phyloP scores from a whole-genome alignment of 495 filamentous ascomycete species.

The Hypoxylon lenormandii region DNA sequence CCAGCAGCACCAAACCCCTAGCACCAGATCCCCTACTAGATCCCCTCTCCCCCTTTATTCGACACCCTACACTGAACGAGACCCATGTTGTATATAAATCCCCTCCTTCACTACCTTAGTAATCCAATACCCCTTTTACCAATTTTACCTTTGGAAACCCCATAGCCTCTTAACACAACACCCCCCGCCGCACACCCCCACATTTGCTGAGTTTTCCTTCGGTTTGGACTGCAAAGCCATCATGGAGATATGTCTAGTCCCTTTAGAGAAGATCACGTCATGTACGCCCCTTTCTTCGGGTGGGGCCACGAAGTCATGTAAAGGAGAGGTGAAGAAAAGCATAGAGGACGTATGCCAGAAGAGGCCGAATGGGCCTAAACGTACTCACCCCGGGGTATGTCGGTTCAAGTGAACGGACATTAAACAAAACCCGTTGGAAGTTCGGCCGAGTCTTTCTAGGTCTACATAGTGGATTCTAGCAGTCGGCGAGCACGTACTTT shows the following conservation, averaged over 20 bases:
- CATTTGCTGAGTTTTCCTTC: conserved; percentile 54
- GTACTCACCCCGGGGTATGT: conserved; percentile 17
- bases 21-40: conserved; percentile 18
- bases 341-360: conserved; percentile 33
- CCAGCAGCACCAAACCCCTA: conserved; percentile 43
- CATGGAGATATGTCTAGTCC: conserved; percentile 50
- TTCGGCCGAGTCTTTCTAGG: not conserved
- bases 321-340: conserved; percentile 26
- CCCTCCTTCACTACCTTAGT: conserved; percentile 41
- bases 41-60: conserved; percentile 5
- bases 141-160: conserved; percentile 36
- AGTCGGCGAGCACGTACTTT: not conserved
- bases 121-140: conserved; percentile 41
- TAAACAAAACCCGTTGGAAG: conserved; percentile 21
- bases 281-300: conserved; percentile 50
- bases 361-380: conserved; percentile 20
- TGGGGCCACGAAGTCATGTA: conserved; percentile 55
- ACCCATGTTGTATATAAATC: conserved; percentile 51
- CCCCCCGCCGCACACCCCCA: conserved; percentile 12
- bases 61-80: conserved; percentile 26
- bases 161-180: conserved; percentile 23
- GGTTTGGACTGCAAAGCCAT: conserved; percentile 53
- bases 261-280: conserved; percentile 54
- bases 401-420: conserved; percentile 46
- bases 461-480: not conserved